Evolutionary conservation across 2,329 filamentous ascomycete species (phyloP), one percentile per base, ranked within the genome.

Genomic region (Calonectria henricotiae): DNA sequence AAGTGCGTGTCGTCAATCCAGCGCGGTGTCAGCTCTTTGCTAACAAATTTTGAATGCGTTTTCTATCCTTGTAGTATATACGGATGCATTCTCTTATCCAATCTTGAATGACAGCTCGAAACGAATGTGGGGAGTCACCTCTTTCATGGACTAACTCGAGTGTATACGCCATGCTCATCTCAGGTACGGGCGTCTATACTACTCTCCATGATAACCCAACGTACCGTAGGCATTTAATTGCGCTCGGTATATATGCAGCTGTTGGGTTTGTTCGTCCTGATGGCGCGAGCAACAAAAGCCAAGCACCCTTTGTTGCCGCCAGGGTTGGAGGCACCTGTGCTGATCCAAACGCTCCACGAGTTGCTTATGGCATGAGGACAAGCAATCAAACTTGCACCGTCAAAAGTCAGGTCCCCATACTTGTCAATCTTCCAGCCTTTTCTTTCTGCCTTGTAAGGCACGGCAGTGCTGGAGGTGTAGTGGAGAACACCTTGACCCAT

Each of bases 211-310:
- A 3, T 39, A n/a, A 5, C 2, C 2, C 13, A 17, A 15, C n/a
- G 39, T 17, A 3, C 6, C 17, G 35, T 6, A 17, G 13, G 32
- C 15, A 23, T 25, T 58, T 15, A 58, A 25, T 37, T 39, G 20
- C 51, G 51, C 51, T 58, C 51, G 8, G 51, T 58, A 27, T 58
- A 58, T 58, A 58, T 58, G 37, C 51, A 58, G 35, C 51, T 58
- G 35, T 58, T 58, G 6, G 51, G 51, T 6, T 58, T 39, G 6
- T 37, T 27, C 51, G 51, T 58, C 51, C 37, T 58, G 20, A 58
- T 30, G 3, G 51, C 51, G 20, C 51, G 51, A 4, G 51, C 32
- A 39, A 58, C 51, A 27, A 58, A 58, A 2, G 51, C 32, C 51
- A 58, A 25, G 5, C 51, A 58, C 15, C 32, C 51, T 11, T 23